Percentiles rank a stretch among this genome's conserved stretches.
phyloP scores from a whole-genome alignment of 768 basidiomycete genomes.

The Boletus sp. region DNA sequence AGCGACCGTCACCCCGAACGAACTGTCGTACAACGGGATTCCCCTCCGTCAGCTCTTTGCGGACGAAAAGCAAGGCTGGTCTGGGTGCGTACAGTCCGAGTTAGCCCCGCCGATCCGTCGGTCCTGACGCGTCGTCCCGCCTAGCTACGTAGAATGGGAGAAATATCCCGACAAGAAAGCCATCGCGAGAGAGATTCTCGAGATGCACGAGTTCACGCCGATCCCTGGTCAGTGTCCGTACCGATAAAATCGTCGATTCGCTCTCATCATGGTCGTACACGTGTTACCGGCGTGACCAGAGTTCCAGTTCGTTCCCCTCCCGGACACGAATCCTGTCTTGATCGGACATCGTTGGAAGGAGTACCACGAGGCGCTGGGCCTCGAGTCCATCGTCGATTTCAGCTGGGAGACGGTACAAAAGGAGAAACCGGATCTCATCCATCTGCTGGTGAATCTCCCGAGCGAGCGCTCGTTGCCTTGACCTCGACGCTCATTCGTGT shows the following conservation, averaged over 20 bases:
- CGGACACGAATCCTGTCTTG: slow-evolving; percentile 49
- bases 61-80: slow-evolving; percentile 15
- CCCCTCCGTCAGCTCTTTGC: slow-evolving; percentile 5
- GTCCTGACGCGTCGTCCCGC: not conserved
- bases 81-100: slow-evolving; percentile 8
- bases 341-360: slow-evolving; percentile 52
- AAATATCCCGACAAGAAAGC: slow-evolving; percentile 13
- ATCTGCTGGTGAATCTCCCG: slow-evolving; percentile 34
- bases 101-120: too few species aligned
- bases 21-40: not conserved
- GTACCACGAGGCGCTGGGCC: slow-evolving; percentile 50
- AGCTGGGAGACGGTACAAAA: slow-evolving; percentile 52
- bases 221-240: slow-evolving; percentile 9
- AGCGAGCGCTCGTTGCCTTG: not conserved
- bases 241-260: not conserved
- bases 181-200: slow-evolving; percentile 8
- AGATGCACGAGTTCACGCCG: slow-evolving; percentile 10
- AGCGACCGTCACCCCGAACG: not conserved
- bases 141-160: slow-evolving; percentile 18
- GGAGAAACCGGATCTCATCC: slow-evolving; percentile 51
- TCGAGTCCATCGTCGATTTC: slow-evolving; percentile 43
- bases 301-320: slow-evolving; percentile 48
- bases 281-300: slow-evolving; percentile 29
- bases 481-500: not conserved
- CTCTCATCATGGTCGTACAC: not conserved